phyloP scores from a whole-genome alignment of 1,139 yeast genomes.

The Candida pseudoviswanathii region DNA sequence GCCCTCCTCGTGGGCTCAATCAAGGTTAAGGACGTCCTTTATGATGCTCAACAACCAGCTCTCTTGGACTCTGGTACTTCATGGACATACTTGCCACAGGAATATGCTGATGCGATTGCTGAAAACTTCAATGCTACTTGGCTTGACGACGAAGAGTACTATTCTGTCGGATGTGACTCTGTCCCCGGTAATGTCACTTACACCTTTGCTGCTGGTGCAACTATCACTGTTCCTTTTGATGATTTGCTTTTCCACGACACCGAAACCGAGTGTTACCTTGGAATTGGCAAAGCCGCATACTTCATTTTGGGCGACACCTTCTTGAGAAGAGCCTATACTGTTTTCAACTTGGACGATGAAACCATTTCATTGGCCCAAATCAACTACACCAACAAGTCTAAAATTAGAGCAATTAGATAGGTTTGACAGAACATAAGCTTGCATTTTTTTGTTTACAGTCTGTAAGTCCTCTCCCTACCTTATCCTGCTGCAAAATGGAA shows the following conservation, averaged over 20 bases:
- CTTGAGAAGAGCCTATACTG: conserved; percentile 30
- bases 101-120: conserved; percentile 22
- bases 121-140: conserved; percentile 21
- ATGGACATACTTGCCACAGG: conserved; percentile 25
- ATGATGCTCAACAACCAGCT: neutral
- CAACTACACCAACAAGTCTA: conserved; percentile 16
- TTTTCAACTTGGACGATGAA: conserved; percentile 27
- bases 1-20: conserved; percentile 4
- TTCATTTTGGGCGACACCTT: conserved; percentile 29
- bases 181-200: conserved; percentile 16
- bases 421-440: neutral
- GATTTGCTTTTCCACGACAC: conserved; percentile 20
- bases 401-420: neutral
- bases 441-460: neutral
- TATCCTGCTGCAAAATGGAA: too few relatives aligned
- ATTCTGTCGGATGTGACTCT: conserved; percentile 9
- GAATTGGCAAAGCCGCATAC: neutral
- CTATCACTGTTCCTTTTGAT: conserved; percentile 30
- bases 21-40: neutral
- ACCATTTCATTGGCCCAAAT: conserved; percentile 29
- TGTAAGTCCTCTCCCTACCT: too few relatives aligned
- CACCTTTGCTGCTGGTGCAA: conserved; percentile 29
- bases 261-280: conserved; percentile 3
- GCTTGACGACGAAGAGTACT: conserved; percentile 10
- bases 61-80: conserved; percentile 32